Evolutionary conservation across 305 asterid species (phyloP).

Genomic region (Salvia sclarea): DNA sequence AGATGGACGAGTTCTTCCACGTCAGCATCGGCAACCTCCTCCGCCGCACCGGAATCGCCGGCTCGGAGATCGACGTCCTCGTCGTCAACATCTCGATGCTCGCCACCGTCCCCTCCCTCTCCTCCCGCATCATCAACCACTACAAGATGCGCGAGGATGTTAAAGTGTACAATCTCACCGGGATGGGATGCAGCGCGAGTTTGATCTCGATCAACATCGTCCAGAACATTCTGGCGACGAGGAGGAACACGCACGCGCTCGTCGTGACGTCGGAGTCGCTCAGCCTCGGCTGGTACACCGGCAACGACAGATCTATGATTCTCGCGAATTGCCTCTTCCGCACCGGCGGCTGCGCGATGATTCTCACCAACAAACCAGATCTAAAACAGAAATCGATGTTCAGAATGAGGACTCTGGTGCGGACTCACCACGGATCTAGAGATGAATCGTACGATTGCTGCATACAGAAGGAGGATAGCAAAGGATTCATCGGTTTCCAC

Average conservation of each 20-base stretch:
- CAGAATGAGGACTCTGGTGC: slow-evolving; percentile 53
- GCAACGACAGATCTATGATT: slow-evolving; percentile 79
- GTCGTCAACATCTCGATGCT: slow-evolving; percentile 81
- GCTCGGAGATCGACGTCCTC: slow-evolving; percentile 63
- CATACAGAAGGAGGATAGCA: slow-evolving; percentile 59
- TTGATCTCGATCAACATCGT: slow-evolving; percentile 55
- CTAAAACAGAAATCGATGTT: slow-evolving; percentile 49
- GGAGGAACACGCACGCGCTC: slow-evolving; percentile 47
- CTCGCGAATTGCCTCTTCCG: slow-evolving; percentile 78
- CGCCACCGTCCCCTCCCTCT: slow-evolving; percentile 52
- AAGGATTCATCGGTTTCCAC: slow-evolving; percentile 61
- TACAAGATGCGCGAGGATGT: slow-evolving; percentile 63
- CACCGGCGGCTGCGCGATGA: slow-evolving; percentile 64
- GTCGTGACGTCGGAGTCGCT: slow-evolving; percentile 73
- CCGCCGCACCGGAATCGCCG: slow-evolving; percentile 42
- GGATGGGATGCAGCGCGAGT: slow-evolving; percentile 95
- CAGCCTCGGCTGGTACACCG: slow-evolving; percentile 70
- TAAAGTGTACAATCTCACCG: slow-evolving; percentile 70
- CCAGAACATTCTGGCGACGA: slow-evolving; percentile 44
- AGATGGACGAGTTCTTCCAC: slow-evolving; percentile 76
- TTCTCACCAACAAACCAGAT: slow-evolving; percentile 56
- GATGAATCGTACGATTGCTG: slow-evolving; percentile 73
- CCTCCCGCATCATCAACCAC: slow-evolving; percentile 55
- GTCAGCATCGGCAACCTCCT: slow-evolving; percentile 48
- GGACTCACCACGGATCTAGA: slow-evolving; percentile 69